Conservation (phyloP, 139 green algal genomes). For the Chlamydomonas schloesseri region DNA sequence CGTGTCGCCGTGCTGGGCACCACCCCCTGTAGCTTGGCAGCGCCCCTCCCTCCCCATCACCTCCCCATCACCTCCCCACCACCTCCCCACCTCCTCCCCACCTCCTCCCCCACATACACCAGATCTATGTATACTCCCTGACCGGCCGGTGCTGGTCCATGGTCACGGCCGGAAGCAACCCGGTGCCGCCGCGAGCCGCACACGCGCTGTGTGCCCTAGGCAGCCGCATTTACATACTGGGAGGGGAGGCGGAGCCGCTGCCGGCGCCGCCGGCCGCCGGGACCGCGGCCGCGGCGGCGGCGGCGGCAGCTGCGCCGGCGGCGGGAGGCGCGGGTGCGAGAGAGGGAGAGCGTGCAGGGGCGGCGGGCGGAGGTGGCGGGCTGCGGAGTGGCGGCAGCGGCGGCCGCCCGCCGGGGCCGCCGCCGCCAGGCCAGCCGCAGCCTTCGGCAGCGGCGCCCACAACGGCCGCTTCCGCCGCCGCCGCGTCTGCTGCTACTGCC, state of each 20-base stretch:
- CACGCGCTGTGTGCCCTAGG: conserved; percentile 33
- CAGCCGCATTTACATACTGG: conserved; percentile 20
- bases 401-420: too few species aligned
- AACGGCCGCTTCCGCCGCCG: too few species aligned
- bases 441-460: too few species aligned
- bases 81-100: neutral
- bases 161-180: conserved; percentile 27
- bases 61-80: neutral
- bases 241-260: conserved; percentile 22
- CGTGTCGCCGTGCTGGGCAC: too few species aligned
- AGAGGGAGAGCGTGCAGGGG: too few species aligned
- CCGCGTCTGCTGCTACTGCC: too few species aligned
- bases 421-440: too few species aligned
- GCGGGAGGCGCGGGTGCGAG: too few species aligned
- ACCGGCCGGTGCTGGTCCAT: conserved; percentile 1
- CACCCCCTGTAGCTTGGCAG: too few species aligned
- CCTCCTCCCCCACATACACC: neutral
- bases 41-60: too few species aligned
- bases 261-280: neutral
- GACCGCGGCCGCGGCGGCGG: neutral
- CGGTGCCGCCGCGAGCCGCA: conserved; percentile 15
- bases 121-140: conserved; percentile 31
- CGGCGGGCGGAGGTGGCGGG: neutral
- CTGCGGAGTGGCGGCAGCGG: neutral
- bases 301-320: neutral